Evolutionary conservation across 805 yeast species (phyloP), one percentile per base, ranked within the genome.

Genomic region (Alloascoidea africana): DNA sequence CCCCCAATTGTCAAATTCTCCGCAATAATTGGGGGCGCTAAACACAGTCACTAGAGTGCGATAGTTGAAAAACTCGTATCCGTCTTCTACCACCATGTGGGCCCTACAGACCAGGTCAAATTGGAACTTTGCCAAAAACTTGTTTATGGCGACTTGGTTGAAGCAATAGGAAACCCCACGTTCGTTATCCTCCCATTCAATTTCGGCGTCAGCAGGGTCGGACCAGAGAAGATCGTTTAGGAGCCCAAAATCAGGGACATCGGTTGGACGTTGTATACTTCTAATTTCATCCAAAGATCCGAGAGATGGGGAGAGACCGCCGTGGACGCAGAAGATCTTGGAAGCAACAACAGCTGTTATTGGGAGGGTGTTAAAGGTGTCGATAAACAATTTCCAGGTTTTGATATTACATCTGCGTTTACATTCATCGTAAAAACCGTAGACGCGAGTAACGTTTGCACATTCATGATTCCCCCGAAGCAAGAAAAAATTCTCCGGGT

Each of bases 401-500:
- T 89, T 91, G 49, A 87, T 73, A 51, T 80, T 83, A 50, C 94
- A 75, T 43, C 98, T 68, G 50, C 98, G 73, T 56, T 91, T 91
- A 64, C 98, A 89, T 60, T 89, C 98, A 59, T 89, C 98, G 54
- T 86, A 91, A 53, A 89, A 89, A 2, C 98, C 98, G 58, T 89
- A 89, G 19, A 91, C 95, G 45, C 96, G 73, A 1, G 97, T 89
- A 40, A 89, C 94, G 52, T 84, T 85, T 16, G 98, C 96, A 58
- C 95, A 84, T 62, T 89, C 98, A 60, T 89, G 98, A 58, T 89
- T 89, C 15, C 98, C 98, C 47, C 98, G 66, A 33, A 89, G 65
- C 42, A 89, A 59, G 56, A 89, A 91, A 56, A 89, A 87, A 59
- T 89, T 89, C 52, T 91, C 96, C 0, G 98, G 97, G 51, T 86